These are phyloP conservation scores for Hymenoscyphus occultus DNA, from an alignment of 2,329 filamentous ascomycete species.

Conservation along the genomic window DNA sequence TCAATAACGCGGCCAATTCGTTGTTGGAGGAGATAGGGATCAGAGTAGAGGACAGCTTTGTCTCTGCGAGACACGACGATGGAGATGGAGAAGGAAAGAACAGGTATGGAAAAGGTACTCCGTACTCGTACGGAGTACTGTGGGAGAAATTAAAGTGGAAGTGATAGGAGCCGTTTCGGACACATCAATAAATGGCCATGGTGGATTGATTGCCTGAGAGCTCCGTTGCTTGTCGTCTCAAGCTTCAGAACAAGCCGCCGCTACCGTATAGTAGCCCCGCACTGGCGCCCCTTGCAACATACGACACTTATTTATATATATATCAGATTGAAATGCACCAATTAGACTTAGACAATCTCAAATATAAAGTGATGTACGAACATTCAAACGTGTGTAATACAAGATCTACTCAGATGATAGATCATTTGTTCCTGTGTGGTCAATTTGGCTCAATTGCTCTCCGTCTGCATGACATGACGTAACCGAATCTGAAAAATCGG, in stretches of 20 bases:
- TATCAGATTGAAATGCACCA: not conserved
- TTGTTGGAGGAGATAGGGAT: not conserved
- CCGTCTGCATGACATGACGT: not conserved
- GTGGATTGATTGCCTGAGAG: slow-evolving; percentile 1
- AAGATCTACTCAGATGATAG: not conserved
- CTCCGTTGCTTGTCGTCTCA: not conserved
- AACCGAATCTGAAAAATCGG: not conserved
- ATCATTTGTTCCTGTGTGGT: not conserved
- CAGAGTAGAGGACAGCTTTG: not conserved
- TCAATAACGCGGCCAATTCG: slow-evolving; percentile 32
- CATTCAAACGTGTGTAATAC: not conserved
- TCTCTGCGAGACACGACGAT: not conserved
- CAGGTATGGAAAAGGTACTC: not conserved
- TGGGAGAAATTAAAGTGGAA: not conserved
- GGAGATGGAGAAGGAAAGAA: not conserved
- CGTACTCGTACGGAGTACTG: too few relatives aligned
- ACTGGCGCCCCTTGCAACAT: not conserved
- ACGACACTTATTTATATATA: not conserved
- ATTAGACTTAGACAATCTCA: not conserved
- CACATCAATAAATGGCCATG: slow-evolving; percentile 2
- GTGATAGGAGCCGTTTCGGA: not conserved
- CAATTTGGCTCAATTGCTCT: not conserved
- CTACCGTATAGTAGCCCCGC: not conserved
- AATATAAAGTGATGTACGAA: not conserved
- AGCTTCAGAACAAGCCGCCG: slow-evolving; percentile 1